A percentile compares a stretch with the other conserved stretches of the same genome.
Evolutionary conservation across 257 asterid species (phyloP).

Genomic region (Leptodermis oblonga): DNA sequence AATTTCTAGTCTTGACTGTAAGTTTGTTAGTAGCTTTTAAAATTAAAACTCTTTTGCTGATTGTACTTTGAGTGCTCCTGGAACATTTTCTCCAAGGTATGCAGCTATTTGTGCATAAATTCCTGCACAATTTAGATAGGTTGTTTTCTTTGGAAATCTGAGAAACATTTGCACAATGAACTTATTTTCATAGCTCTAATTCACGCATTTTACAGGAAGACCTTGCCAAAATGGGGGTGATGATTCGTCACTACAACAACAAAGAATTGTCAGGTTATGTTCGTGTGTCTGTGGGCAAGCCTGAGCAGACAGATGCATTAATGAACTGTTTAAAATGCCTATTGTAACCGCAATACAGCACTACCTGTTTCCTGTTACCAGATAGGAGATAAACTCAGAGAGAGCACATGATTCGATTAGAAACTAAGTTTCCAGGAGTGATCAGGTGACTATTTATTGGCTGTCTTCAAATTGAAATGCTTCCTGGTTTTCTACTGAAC

Average conservation of each 20-base stretch:
- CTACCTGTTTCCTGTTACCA: background rate
- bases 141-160: background rate
- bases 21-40: background rate
- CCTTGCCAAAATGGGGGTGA: conserved; percentile 75
- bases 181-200: background rate
- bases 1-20: background rate
- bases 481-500: background rate
- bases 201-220: conserved; percentile 58
- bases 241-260: conserved; percentile 94
- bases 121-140: background rate
- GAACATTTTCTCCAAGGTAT: background rate
- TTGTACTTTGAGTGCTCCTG: background rate
- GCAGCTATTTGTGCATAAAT: background rate
- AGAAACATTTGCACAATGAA: background rate
- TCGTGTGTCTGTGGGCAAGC: conserved; percentile 93
- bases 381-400: background rate
- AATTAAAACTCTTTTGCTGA: background rate
- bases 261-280: conserved; percentile 81
- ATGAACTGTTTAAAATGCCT: conserved; percentile 58
- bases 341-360: conserved; percentile 17
- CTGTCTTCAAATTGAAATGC: background rate
- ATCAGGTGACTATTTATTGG: background rate
- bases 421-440: background rate
- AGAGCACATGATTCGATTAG: background rate
- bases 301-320: conserved; percentile 79